Evolutionary conservation across 768 basidiomycete genomes (phyloP).

Genomic region (Cystofilobasidium capitatum): DNA sequence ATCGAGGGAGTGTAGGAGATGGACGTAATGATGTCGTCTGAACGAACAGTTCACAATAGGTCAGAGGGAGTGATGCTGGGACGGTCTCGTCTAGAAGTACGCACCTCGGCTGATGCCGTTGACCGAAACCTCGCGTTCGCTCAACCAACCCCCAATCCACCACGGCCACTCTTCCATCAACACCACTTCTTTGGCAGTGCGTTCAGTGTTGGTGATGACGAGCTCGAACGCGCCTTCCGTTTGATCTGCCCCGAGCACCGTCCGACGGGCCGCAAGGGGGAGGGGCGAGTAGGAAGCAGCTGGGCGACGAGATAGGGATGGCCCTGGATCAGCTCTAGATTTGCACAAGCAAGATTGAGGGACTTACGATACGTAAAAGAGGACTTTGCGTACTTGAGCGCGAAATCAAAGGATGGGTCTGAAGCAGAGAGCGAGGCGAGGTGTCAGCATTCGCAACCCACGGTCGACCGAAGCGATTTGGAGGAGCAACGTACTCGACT

Average conservation of each 20-base stretch:
- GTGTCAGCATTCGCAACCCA: not conserved
- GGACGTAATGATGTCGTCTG: slow-evolving; percentile 6
- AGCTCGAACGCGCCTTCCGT: slow-evolving; percentile 64
- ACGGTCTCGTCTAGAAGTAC: slow-evolving; percentile 11
- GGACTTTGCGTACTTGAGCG: slow-evolving; percentile 26
- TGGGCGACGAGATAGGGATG: not conserved
- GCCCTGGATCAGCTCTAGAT: no score
- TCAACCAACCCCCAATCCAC: slow-evolving; percentile 77
- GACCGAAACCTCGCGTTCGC: slow-evolving; percentile 55
- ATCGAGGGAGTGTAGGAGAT: slow-evolving; percentile 26
- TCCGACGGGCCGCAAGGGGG: slow-evolving; percentile 57
- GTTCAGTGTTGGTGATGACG: slow-evolving; percentile 53
- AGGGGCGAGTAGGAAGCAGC: slow-evolving; percentile 41
- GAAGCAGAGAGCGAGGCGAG: not conserved
- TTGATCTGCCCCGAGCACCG: slow-evolving; percentile 64
- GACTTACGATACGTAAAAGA: slow-evolving; percentile 31
- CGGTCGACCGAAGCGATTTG: not conserved
- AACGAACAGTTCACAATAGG: not conserved
- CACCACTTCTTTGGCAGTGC: slow-evolving; percentile 45
- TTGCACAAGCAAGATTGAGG: not conserved
- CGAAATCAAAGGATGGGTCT: slow-evolving; percentile 7
- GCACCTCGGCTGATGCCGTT: slow-evolving; percentile 40
- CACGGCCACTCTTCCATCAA: slow-evolving; percentile 93
- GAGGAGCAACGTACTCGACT: not conserved
- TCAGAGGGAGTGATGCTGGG: not conserved